Base-by-base conservation (phyloP, 257 asterid genomes). In the Paulownia fortunei region DNA sequence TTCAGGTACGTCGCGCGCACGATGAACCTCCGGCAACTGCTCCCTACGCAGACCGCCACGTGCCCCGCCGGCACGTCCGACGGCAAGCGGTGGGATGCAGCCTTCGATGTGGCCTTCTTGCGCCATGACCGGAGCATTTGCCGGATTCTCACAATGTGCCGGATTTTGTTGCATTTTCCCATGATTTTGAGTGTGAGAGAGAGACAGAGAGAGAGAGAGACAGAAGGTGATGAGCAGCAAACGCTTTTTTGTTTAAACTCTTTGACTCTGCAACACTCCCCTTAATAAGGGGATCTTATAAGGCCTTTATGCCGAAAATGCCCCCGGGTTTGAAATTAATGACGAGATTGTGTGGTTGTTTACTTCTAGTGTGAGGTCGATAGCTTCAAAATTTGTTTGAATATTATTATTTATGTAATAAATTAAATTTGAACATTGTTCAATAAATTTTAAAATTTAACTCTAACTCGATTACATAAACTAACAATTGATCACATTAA, bases 51-150 rank as follows among this genome's bases (percentile, higher is more conserved):
- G 78, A 94, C 30, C 37, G 97, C 97, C 69, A 94, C 94, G 79
- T 94, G 96, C 6, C 97, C 98, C 0, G 95, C 77, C 8, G 97
- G 97, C 32, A 94, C 97, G 56, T 94, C 97, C 36, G 89, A 26
- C 34, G 92, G 96, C 0, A 86, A 74, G 60, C 79, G 77, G 80
- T 64, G 79, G 42, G 39, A 15, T n/a, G 82, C 30, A 72, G 69
- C 10, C 2, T 49, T 82, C 19, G 74, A 54, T 0, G 88, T 6
- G 4, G 96, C 89, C 82, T 89, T 91, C 68, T 16, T 82, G 61
- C 88, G 82, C 98, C 97, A 93, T 39, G 90, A 86, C 3, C 84
- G 87, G 11, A 93, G 90, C 94, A 93, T 91, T 64, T 90, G 94
- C 13, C 92, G 89, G 78, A 93, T 85, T 59, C 88, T 76, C 12